Conservation (phyloP, 1,284 basidiomycete species). For the Coriolopsis trogii region DNA sequence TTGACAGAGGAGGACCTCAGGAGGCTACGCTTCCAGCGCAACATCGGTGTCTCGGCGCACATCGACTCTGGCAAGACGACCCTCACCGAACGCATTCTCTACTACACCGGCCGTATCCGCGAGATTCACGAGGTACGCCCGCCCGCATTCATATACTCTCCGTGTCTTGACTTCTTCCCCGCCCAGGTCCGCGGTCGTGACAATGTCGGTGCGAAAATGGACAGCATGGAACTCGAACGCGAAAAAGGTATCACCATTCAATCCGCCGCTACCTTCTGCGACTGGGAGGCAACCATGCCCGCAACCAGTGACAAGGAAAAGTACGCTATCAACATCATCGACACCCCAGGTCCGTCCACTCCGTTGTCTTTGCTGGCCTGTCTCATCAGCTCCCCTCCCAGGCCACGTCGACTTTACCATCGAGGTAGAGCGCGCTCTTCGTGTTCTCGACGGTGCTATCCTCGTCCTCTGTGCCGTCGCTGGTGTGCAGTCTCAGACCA, state of each 20-base stretch:
- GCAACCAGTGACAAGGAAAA: conserved; percentile 72
- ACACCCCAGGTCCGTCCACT: conserved; percentile 84
- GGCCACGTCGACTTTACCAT: conserved; percentile 99
- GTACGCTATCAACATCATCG: conserved; percentile 98
- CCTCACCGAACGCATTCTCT: conserved; percentile 95
- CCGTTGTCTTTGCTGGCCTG: background rate
- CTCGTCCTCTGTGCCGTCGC: conserved; percentile 96
- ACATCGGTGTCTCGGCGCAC: conserved; percentile 89
- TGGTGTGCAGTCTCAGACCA: conserved; percentile 97
- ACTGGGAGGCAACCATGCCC: conserved; percentile 85
- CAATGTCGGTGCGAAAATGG: conserved; percentile 99
- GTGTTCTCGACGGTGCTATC: conserved; percentile 96
- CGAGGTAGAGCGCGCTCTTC: conserved; percentile 95
- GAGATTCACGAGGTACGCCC: conserved; percentile 93
- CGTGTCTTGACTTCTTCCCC: conserved; percentile 1
- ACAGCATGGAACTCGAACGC: conserved; percentile 98
- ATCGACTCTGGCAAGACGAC: conserved; percentile 99
- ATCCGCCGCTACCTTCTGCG: conserved; percentile 97
- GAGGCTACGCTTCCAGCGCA: conserved; percentile 69
- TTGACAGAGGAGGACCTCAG: conserved; percentile 61
- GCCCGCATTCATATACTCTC: background rate
- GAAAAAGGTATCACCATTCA: conserved; percentile 99
- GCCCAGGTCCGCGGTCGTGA: conserved; percentile 86
- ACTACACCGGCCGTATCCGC: conserved; percentile 94
- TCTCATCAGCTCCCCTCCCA: conserved; percentile 31